These are phyloP conservation scores for Ceratobasidium sp. DNA, from an alignment of 1,284 basidiomycete genomes.

Conservation along the genomic window DNA sequence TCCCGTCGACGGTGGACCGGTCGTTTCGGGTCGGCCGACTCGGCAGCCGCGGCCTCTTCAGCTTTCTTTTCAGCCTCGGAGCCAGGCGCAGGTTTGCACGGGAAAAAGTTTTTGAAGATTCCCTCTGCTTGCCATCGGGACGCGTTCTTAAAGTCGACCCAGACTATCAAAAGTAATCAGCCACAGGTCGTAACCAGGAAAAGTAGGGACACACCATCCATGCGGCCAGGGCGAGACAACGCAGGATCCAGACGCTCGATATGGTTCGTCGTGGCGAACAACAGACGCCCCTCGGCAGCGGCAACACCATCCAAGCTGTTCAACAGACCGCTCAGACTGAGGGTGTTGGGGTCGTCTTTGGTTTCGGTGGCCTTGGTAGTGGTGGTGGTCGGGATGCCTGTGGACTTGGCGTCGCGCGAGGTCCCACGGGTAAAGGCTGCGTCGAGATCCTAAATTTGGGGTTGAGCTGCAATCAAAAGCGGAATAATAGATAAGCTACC, in stretches of 20 bases:
- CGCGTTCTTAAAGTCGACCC: conserved; percentile 84
- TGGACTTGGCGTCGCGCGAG: conserved; percentile 79
- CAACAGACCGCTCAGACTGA: conserved; percentile 81
- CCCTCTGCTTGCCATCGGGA: conserved; percentile 86
- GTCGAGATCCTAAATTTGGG: conserved; percentile 65
- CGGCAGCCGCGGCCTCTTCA: conserved; percentile 59
- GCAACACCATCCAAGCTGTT: conserved; percentile 89
- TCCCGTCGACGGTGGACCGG: conserved; percentile 36
- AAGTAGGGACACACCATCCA: conserved; percentile 21
- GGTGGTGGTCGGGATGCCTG: conserved; percentile 69
- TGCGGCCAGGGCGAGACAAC: conserved; percentile 46
- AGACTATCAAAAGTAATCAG: conserved; percentile 59
- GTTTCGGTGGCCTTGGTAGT: conserved; percentile 54
- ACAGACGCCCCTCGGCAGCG: conserved; percentile 76
- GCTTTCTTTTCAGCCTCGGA: conserved; percentile 51
- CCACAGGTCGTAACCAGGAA: not conserved
- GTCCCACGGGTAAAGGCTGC: conserved; percentile 86
- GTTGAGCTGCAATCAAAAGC: not conserved
- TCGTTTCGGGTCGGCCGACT: conserved; percentile 50
- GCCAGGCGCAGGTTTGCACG: conserved; percentile 60
- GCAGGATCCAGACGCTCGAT: conserved; percentile 83
- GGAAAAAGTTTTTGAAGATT: conserved; percentile 93
- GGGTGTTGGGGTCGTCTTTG: conserved; percentile 72
- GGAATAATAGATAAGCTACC: conserved; percentile 52
- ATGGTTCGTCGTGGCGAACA: conserved; percentile 63